Conservation (phyloP, 345 rosid genomes). For the Kandelia obovata region DNA sequence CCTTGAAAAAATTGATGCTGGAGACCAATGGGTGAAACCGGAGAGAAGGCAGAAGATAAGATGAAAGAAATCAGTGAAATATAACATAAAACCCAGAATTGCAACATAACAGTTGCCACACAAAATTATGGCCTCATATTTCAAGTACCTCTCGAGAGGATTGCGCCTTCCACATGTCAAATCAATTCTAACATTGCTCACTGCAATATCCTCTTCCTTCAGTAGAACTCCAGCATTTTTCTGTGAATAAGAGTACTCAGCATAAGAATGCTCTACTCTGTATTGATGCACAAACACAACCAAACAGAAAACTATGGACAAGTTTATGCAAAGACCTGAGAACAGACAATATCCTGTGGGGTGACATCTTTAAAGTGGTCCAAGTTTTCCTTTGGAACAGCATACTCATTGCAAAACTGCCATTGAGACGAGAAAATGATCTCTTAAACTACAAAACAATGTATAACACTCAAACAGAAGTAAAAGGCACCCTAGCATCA, state of each 20-base stretch:
- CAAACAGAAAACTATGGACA: not conserved
- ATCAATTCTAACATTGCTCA: constrained; percentile 83
- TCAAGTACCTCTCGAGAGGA: constrained; percentile 77
- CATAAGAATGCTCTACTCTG: not conserved
- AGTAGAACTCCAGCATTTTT: constrained; percentile 55
- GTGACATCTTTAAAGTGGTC: constrained; percentile 81
- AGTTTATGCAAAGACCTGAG: constrained; percentile 50
- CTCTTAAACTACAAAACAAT: not conserved
- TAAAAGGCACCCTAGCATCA: not conserved
- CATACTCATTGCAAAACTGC: constrained; percentile 95
- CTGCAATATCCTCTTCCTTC: constrained; percentile 74
- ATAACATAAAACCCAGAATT: not conserved
- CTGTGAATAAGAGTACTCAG: constrained; percentile 32
- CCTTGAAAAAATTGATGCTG: constrained; percentile 97
- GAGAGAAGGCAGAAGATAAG: constrained; percentile 8
- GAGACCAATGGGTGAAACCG: constrained; percentile 16
- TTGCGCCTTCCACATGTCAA: constrained; percentile 80
- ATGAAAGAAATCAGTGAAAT: constrained; percentile 11
- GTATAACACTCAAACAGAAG: not conserved
- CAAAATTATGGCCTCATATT: constrained; percentile 6
- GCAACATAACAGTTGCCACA: constrained; percentile 11
- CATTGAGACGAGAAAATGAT: constrained; percentile 11
- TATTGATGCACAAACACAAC: not conserved
- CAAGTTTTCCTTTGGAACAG: constrained; percentile 80
- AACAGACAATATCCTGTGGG: constrained; percentile 83